A percentile compares a stretch with the other conserved stretches of the same genome.
These are phyloP conservation scores for Phialemonium atrogriseum DNA, from an alignment of 2,329 filamentous ascomycete species.

Conservation along the genomic window DNA sequence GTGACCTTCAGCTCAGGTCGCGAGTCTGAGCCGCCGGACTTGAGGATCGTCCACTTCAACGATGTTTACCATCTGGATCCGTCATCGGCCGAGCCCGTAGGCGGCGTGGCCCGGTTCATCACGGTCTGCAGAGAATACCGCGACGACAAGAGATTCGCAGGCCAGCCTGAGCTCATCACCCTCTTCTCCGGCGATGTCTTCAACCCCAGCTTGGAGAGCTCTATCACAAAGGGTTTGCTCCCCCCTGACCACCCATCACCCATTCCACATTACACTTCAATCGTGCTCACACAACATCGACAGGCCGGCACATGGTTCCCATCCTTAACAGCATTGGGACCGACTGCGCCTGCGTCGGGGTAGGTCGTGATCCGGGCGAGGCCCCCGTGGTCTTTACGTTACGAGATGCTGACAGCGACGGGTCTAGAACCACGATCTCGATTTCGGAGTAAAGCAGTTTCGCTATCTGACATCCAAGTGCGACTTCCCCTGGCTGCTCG, in stretches of 20 bases:
- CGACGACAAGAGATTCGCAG: constrained; percentile 47
- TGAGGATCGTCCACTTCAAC: constrained; percentile 85
- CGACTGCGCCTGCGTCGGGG: constrained; percentile 73
- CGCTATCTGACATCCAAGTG: constrained; percentile 64
- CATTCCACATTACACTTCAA: too few species aligned
- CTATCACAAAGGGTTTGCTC: constrained; percentile 68
- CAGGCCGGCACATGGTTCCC: constrained; percentile 77
- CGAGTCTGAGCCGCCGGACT: constrained; percentile 42
- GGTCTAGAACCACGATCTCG: constrained; percentile 75
- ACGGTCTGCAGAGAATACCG: constrained; percentile 70
- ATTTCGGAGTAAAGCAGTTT: constrained; percentile 82
- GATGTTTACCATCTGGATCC: constrained; percentile 86
- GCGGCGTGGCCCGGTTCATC: constrained; percentile 75
- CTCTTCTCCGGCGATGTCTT: constrained; percentile 91
- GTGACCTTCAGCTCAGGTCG: constrained; percentile 23
- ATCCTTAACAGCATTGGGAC: constrained; percentile 72
- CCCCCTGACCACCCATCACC: not conserved
- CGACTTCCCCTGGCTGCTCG: constrained; percentile 81
- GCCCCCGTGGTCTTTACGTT: not conserved
- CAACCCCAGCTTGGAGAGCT: constrained; percentile 83
- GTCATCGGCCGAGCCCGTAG: constrained; percentile 70
- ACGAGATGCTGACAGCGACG: not conserved
- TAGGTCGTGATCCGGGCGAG: constrained; percentile 31
- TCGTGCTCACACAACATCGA: not conserved
- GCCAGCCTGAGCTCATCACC: constrained; percentile 60